phyloP scores from a whole-genome alignment of 768 basidiomycete species.

The Russula ochroleuca region DNA sequence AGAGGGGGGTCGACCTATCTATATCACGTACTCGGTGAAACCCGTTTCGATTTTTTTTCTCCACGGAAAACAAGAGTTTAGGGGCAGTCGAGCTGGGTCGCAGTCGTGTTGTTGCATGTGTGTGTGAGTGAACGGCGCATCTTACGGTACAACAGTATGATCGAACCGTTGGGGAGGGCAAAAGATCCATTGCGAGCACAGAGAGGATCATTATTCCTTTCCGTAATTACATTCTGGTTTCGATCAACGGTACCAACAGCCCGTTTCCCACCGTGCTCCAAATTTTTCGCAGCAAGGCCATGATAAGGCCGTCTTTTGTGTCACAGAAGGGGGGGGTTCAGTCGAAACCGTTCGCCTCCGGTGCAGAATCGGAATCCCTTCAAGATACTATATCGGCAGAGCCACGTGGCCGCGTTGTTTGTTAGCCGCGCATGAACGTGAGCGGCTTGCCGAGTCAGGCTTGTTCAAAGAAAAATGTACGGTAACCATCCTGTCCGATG shows the following conservation, averaged over 20 bases:
- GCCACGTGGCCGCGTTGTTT: slow-evolving; percentile 22
- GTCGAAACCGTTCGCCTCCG: slow-evolving; percentile 21
- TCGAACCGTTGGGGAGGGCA: slow-evolving; percentile 11
- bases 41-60: slow-evolving; percentile 14
- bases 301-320: slow-evolving; percentile 25
- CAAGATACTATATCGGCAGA: slow-evolving; percentile 26
- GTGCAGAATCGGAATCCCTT: slow-evolving; percentile 11
- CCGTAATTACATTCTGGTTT: slow-evolving; percentile 23
- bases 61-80: slow-evolving; percentile 4
- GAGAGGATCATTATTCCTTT: slow-evolving; percentile 7
- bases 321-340: slow-evolving; percentile 20
- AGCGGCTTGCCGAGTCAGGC: slow-evolving; percentile 23
- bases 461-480: slow-evolving; percentile 21
- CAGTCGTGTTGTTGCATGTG: slow-evolving; percentile 15
- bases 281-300: slow-evolving; percentile 15
- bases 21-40: slow-evolving; percentile 25
- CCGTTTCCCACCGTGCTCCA: slow-evolving; percentile 19
- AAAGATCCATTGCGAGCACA: slow-evolving; percentile 13
- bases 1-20: slow-evolving; percentile 17
- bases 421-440: slow-evolving; percentile 1
- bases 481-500: slow-evolving; percentile 6
- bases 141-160: background rate
- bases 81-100: slow-evolving; percentile 15
- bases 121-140: slow-evolving; percentile 9
- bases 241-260: slow-evolving; percentile 23